phyloP scores from a whole-genome alignment of 2,329 filamentous ascomycete genomes.

The Aspergillus luchuensis region DNA sequence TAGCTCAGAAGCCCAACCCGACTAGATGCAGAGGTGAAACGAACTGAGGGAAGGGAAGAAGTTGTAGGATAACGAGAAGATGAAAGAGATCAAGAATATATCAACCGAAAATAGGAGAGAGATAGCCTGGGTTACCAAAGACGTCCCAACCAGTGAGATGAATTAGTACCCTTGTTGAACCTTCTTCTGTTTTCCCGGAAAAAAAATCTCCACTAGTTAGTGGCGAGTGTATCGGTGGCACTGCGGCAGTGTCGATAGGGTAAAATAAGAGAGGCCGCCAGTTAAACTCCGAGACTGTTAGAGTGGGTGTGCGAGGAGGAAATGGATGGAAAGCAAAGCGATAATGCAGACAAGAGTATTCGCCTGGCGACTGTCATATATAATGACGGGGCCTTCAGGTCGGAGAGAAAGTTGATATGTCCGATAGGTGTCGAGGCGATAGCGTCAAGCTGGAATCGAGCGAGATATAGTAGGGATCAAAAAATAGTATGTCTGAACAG shows the following conservation, averaged over 20 bases:
- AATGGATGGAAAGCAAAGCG: not conserved
- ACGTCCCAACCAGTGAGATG: not conserved
- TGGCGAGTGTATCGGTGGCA: not conserved
- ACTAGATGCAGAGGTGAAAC: slow-evolving; percentile 1
- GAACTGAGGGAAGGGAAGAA: not conserved
- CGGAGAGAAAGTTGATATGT: not conserved
- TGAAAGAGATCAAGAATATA: not conserved
- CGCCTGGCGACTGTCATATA: not conserved
- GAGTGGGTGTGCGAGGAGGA: not conserved
- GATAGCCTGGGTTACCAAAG: not conserved
- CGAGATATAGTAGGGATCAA: not conserved
- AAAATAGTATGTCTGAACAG: not conserved
- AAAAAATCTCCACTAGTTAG: not conserved
- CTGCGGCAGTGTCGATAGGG: not conserved
- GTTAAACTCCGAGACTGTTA: not conserved
- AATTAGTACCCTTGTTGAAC: not conserved
- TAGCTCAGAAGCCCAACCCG: not conserved
- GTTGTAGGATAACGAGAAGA: not conserved
- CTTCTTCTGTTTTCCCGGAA: not conserved
- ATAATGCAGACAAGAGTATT: not conserved
- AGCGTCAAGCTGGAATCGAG: not conserved
- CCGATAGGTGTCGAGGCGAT: not conserved
- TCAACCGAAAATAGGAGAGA: not conserved
- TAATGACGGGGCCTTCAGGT: not conserved
- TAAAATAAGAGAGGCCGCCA: not conserved